Evolutionary conservation across 1,284 basidiomycete genomes (phyloP), one percentile per base, ranked within the genome.

Genomic region (Cutaneotrichosporon sp.): DNA sequence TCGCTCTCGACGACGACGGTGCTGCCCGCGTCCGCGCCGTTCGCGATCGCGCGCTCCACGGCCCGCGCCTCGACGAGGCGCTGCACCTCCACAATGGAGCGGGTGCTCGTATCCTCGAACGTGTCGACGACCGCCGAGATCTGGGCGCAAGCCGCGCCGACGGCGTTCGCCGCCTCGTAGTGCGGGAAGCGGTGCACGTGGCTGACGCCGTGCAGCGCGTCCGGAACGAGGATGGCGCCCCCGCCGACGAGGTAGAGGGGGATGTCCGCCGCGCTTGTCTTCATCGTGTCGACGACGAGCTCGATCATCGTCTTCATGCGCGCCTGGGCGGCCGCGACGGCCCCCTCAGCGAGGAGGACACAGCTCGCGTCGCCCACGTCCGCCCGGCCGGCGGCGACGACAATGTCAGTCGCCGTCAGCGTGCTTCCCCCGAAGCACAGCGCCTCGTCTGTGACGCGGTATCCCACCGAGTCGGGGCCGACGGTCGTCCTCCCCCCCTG

Each of bases 381-480:
- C 38, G 65, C 64, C 18, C 24, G 63, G 2, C 79, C 81, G 13
- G 75, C 74, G 16, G 81, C 80, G 1, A 84, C 83, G 24, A 80
- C 76, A 27, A 85, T 72, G 68, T 86, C 85, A 0, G 85, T 87
- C 0, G 86, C 78, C 8, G 85, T 86, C 24, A 84, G 73, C 0
- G 80, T 79, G 13, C 76, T 63, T 9, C 86, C 85, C 2, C 84
- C 83, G 59, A 87, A 87, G 0, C 84, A 79, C 31, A 76, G 67
- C 13, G 82, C 81, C 18, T 84, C 81, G 24, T 79, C 79, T 2
- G 79, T 78, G 52, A 87, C 82, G 60, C 76, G 72, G 72, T 85
- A 83, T 2, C 85, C 85, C 10, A 85, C 84, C 18, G 84, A 86
- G 65, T 85, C 84, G 4, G 85, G 85, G 1, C 85, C 85, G 20